phyloP scores from a whole-genome alignment of 768 basidiomycete species.

The Steccherinum ochraceum region DNA sequence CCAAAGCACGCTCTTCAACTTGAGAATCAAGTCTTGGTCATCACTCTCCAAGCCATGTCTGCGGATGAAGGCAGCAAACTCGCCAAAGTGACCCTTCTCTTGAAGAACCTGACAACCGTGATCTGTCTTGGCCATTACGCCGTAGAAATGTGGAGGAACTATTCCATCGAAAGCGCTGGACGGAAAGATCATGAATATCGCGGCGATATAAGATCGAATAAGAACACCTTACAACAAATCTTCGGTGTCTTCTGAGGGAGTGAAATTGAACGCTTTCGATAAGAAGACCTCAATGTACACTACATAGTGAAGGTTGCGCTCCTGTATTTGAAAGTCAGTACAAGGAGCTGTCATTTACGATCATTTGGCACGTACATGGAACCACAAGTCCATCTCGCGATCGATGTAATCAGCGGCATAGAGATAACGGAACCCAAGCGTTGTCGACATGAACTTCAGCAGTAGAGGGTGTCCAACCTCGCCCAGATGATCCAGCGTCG shows the following conservation, averaged over 20 bases:
- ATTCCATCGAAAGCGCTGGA: constrained; percentile 74
- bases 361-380: constrained; percentile 70
- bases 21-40: constrained; percentile 79
- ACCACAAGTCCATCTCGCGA: constrained; percentile 94
- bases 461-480: constrained; percentile 86
- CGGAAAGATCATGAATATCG: too few species aligned
- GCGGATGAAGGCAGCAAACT: constrained; percentile 87
- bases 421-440: constrained; percentile 88
- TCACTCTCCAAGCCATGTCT: constrained; percentile 80
- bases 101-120: constrained; percentile 88
- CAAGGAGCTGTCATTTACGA: too few species aligned
- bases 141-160: constrained; percentile 94
- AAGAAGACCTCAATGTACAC: constrained; percentile 92
- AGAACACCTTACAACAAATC: too few species aligned
- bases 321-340: too few species aligned
- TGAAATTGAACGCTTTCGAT: constrained; percentile 62
- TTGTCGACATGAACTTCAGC: constrained; percentile 93
- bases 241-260: constrained; percentile 48
- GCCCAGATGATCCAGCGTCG: constrained; percentile 91
- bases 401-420: constrained; percentile 91
- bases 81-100: constrained; percentile 85
- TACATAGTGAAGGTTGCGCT: constrained; percentile 89
- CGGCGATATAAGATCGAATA: not conserved
- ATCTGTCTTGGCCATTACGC: constrained; percentile 95
- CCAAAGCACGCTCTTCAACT: constrained; percentile 95